Percentiles rank a stretch among this genome's conserved stretches.
phyloP scores from a whole-genome alignment of 768 basidiomycete genomes.

The Calvatia gigantea region DNA sequence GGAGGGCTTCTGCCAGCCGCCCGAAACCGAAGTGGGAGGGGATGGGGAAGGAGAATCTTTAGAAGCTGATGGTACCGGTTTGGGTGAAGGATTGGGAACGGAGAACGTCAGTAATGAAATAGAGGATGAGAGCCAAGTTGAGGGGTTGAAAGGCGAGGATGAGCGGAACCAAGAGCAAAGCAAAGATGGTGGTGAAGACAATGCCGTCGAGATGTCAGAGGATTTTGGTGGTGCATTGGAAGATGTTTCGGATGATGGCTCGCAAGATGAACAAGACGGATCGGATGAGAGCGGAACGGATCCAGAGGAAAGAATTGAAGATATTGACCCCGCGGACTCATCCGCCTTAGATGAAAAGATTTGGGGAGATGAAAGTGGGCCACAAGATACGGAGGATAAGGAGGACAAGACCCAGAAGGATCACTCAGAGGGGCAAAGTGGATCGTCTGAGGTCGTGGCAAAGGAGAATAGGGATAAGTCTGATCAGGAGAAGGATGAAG shows the following conservation, averaged over 20 bases:
- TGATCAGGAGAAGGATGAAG: constrained; percentile 21
- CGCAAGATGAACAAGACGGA: constrained; percentile 44
- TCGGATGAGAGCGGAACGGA: constrained; percentile 55
- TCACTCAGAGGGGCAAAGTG: constrained; percentile 46
- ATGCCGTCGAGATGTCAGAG: constrained; percentile 87
- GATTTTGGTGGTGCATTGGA: constrained; percentile 88
- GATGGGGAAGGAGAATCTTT: constrained; percentile 45
- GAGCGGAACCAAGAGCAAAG: constrained; percentile 41
- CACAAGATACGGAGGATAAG: constrained; percentile 45
- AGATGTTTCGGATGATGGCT: constrained; percentile 68
- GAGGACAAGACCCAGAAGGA: constrained; percentile 62
- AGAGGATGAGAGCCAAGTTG: constrained; percentile 94
- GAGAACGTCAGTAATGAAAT: constrained; percentile 94
- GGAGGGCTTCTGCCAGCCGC: constrained; percentile 92
- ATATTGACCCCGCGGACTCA: constrained; percentile 81
- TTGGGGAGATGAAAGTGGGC: constrained; percentile 83
- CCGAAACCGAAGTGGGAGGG: constrained; percentile 62
- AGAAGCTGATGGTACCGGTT: constrained; percentile 72
- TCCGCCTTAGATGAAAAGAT: constrained; percentile 91
- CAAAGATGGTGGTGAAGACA: constrained; percentile 53
- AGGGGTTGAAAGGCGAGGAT: constrained; percentile 78
- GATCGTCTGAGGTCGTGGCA: constrained; percentile 67
- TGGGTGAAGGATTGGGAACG: constrained; percentile 83
- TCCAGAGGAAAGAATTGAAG: constrained; percentile 79
- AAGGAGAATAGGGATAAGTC: constrained; percentile 59